These are phyloP conservation scores for Fragaria nilgerrensis DNA, from an alignment of 306 rosid species.

Conservation along the genomic window DNA sequence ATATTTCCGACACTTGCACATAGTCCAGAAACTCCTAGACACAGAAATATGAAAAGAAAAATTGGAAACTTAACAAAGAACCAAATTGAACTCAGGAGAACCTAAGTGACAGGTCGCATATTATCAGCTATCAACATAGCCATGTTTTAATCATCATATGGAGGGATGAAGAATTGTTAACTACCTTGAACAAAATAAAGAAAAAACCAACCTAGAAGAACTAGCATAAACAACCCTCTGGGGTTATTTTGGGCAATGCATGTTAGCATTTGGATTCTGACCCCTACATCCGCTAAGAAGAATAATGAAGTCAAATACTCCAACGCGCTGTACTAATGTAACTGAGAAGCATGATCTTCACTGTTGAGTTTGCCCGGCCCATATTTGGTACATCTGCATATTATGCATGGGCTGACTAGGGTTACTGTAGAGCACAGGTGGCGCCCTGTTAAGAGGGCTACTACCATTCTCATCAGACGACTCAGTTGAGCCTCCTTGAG, in stretches of 20 bases:
- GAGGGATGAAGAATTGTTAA: conserved; percentile 12
- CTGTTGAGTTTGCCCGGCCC: conserved; percentile 66
- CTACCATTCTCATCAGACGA: conserved; percentile 67
- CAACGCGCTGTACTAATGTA: conserved; percentile 29
- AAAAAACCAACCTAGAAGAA: conserved; percentile 19
- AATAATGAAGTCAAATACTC: conserved; percentile 25
- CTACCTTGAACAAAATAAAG: conserved; percentile 7
- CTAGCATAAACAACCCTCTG: conserved; percentile 33
- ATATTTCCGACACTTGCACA: background rate
- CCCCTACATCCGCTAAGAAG: conserved; percentile 31
- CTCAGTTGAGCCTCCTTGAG: conserved; percentile 63
- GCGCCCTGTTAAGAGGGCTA: conserved; percentile 48
- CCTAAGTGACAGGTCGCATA: conserved; percentile 35
- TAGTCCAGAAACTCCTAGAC: conserved; percentile 17
- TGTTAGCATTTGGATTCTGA: conserved; percentile 37
- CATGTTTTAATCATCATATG: conserved; percentile 25
- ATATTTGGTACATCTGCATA: conserved; percentile 51
- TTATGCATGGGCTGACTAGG: conserved; percentile 45
- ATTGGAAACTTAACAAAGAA: background rate
- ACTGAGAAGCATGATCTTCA: conserved; percentile 35
- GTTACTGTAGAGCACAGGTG: conserved; percentile 47
- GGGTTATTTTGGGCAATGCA: conserved; percentile 27
- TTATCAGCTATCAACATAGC: conserved; percentile 41
- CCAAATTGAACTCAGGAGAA: conserved; percentile 35
- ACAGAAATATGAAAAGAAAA: background rate